phyloP scores from a whole-genome alignment of 208 protist species.

The Strigomonas galati region DNA sequence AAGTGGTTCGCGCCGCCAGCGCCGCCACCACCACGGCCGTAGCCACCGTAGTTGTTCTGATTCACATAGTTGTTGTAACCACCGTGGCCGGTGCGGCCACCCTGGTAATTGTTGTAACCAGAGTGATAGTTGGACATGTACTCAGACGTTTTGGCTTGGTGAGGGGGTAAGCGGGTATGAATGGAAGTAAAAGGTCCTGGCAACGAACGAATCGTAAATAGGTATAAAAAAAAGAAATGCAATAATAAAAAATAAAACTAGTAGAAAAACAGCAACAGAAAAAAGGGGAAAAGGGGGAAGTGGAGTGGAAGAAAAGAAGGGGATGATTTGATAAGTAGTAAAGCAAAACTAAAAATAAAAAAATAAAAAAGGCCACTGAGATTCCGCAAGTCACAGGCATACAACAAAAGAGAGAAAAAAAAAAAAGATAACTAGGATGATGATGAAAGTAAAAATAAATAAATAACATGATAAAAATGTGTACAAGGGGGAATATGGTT shows the following conservation, averaged over 20 bases:
- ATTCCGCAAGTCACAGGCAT: too few species aligned
- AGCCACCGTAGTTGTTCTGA: slow-evolving; percentile 22
- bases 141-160: too few species aligned
- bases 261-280: neutral
- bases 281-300: slow-evolving; percentile 8
- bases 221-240: slow-evolving; percentile 24
- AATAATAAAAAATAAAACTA: slow-evolving; percentile 15
- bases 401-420: slow-evolving; percentile 7
- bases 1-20: slow-evolving; percentile 13
- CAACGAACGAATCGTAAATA: neutral
- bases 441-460: neutral
- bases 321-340: neutral
- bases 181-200: too few species aligned
- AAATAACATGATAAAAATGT: neutral
- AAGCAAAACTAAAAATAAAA: neutral
- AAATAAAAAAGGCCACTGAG: neutral
- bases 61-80: slow-evolving; percentile 24
- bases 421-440: slow-evolving; percentile 11
- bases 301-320: neutral
- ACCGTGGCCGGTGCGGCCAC: slow-evolving; percentile 26
- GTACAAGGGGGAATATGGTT: neutral
- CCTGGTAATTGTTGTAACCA: slow-evolving; percentile 20
- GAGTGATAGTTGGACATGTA: slow-evolving; percentile 14
- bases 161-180: too few species aligned
- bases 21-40: slow-evolving; percentile 27